Conservation (phyloP, 805 yeast genomes). For the Candida nonsorbophila region DNA sequence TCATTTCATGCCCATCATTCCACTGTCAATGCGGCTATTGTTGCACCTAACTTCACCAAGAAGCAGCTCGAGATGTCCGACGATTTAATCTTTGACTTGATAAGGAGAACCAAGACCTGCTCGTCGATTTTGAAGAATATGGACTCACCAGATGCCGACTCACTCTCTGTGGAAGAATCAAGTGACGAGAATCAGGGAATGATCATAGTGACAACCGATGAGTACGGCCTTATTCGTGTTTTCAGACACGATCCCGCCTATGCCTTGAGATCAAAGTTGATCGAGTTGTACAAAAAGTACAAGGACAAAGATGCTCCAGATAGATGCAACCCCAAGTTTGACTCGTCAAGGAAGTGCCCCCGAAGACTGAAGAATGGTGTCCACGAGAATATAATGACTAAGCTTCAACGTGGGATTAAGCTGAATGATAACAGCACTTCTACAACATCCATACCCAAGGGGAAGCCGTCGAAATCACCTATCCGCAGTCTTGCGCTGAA, state of each 20-base stretch:
- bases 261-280: constrained; percentile 19
- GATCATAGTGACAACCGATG: constrained; percentile 75
- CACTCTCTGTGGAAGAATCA: too few relatives aligned
- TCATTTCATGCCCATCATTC: constrained; percentile 75
- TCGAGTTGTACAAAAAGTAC: constrained; percentile 11
- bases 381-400: too few relatives aligned
- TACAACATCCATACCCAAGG: too few relatives aligned
- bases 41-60: constrained; percentile 70
- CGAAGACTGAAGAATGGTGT: too few relatives aligned
- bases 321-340: too few relatives aligned
- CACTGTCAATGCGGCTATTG: constrained; percentile 66
- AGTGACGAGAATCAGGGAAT: constrained; percentile 19
- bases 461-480: too few relatives aligned
- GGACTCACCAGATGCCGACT: too few relatives aligned
- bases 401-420: too few relatives aligned
- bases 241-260: constrained; percentile 77
- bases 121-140: constrained; percentile 2
- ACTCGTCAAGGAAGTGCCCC: too few relatives aligned
- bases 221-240: constrained; percentile 64
- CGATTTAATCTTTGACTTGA: constrained; percentile 71
- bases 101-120: constrained; percentile 16
- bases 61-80: constrained; percentile 65
- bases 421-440: too few relatives aligned
- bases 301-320: constrained; percentile 2
- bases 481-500: too few relatives aligned